Evolutionary conservation across 2,329 filamentous ascomycete species (phyloP).

Genomic region (Fusarium dlaminii): DNA sequence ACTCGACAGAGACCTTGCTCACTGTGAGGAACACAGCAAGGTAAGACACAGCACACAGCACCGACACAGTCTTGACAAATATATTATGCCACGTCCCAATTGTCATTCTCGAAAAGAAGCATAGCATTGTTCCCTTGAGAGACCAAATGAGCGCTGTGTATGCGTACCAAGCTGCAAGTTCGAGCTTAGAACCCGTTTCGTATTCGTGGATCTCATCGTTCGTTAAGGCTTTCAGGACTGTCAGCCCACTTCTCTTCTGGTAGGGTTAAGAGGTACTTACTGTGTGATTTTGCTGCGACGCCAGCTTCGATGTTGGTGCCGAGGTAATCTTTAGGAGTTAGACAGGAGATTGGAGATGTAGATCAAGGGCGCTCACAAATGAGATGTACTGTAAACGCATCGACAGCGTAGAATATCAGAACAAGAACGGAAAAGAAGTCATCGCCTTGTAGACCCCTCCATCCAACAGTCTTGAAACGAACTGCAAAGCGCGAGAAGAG

Average conservation of each 20-base stretch:
- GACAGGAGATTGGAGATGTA: fast-evolving
- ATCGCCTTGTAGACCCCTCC: conserved; percentile 50
- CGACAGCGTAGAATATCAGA: conserved; percentile 47
- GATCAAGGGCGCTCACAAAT: conserved; percentile 37
- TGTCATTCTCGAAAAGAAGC: conserved; percentile 44
- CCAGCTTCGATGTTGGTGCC: conserved; percentile 38
- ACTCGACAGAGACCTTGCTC: fast-evolving
- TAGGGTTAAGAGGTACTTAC: no score
- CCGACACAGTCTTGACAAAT: conserved; percentile 28
- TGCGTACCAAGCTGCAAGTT: conserved; percentile 53
- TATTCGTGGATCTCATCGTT: conserved; percentile 43
- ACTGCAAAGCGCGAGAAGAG: conserved; percentile 48
- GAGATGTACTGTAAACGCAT: conserved; percentile 49
- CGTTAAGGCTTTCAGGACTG: conserved; percentile 41
- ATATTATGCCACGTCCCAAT: conserved; percentile 40
- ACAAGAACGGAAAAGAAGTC: conserved; percentile 50
- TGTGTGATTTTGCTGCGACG: not conserved
- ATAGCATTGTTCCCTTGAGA: conserved; percentile 44
- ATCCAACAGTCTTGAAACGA: conserved; percentile 50
- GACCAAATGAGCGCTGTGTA: conserved; percentile 51
- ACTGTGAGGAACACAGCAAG: conserved; percentile 35
- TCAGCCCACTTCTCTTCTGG: no score
- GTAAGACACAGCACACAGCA: conserved; percentile 10
- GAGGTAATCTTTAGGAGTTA: conserved; percentile 12
- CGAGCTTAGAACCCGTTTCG: conserved; percentile 47